Base-by-base conservation (phyloP, 306 rosid genomes). In the Prunus armeniaca region DNA sequence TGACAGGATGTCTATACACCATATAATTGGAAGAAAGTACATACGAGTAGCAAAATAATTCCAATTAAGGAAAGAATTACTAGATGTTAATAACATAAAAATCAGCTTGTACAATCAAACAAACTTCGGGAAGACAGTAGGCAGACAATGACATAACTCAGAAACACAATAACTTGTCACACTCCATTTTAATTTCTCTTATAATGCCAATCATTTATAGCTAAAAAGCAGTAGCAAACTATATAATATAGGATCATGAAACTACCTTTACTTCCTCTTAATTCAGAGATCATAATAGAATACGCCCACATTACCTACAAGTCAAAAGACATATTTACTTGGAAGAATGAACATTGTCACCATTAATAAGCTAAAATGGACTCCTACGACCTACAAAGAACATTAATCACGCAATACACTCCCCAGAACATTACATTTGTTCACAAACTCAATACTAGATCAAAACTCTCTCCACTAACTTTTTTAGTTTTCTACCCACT, bases 221-320 rank as follows among this genome's bases (percentile, higher is more conserved):
- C 84, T 82, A 81, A 68, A 72, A 80, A 80, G 78, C 79, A 81
- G 88, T 55, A 87, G 76, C 86, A 88, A 84, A 76, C 88, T 87
- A 86, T 86, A 79, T 89, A 86, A 84, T 83, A 83, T 84, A 88
- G 93, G 98, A 83, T 90, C 86, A 72, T 88, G 99, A 88, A 92
- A 86, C 98, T 96, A 96, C 99, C 99, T 96, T 92, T 87, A 92
- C 88, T 83, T 92, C 99, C 89, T 93, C 98, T 85, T 92, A 91
- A 88, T 92, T 96, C 99, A 96, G 99, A 90, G 98, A 95, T 90
- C 99, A 90, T 90, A 86, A 82, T 89, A 94, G 97, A 87, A 95
- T 88, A 96, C 97, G 90, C 78, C 99, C 91, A 89, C 97, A 80
- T 85, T 88, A 95, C 98, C 98, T 95, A 95, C 98, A 95, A 90